phyloP scores from a whole-genome alignment of 306 rosid species.

The Carpinus fangiana region DNA sequence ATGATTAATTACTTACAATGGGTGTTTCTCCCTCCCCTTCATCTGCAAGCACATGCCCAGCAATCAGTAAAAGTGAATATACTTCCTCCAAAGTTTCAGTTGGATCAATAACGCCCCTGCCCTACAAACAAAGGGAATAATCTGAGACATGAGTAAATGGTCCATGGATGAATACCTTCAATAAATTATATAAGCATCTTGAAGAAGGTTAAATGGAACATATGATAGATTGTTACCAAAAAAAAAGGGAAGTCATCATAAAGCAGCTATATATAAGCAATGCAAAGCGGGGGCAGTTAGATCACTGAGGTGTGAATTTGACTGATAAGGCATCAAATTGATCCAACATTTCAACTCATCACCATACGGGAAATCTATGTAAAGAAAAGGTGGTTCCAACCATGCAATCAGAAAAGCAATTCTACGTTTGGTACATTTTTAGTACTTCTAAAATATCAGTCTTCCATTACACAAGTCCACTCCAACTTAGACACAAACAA shows the following conservation, averaged over 20 bases:
- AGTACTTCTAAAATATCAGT: neutral
- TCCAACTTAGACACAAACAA: neutral
- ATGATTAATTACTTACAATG: conserved; percentile 49
- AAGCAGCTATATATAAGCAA: neutral
- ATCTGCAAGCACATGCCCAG: conserved; percentile 89
- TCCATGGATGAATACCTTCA: neutral
- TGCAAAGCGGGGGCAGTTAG: neutral
- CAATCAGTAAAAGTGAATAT: conserved; percentile 79
- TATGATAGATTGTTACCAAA: neutral
- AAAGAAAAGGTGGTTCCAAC: neutral
- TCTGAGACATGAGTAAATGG: conserved; percentile 31
- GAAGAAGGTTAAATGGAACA: neutral
- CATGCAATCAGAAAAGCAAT: neutral
- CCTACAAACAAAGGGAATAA: conserved; percentile 55
- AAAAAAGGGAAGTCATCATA: conserved; percentile 3
- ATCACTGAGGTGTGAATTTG: neutral
- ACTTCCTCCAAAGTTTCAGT: conserved; percentile 92
- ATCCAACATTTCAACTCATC: neutral
- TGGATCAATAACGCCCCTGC: conserved; percentile 71
- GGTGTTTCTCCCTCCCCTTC: conserved; percentile 99
- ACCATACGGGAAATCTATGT: neutral
- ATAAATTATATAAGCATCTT: neutral
- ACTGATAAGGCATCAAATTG: neutral
- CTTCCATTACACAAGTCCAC: neutral
- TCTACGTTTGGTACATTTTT: neutral